Evolutionary conservation across 139 green algal genomes (phyloP).

Genomic region (Tetratostichococcus sp.): DNA sequence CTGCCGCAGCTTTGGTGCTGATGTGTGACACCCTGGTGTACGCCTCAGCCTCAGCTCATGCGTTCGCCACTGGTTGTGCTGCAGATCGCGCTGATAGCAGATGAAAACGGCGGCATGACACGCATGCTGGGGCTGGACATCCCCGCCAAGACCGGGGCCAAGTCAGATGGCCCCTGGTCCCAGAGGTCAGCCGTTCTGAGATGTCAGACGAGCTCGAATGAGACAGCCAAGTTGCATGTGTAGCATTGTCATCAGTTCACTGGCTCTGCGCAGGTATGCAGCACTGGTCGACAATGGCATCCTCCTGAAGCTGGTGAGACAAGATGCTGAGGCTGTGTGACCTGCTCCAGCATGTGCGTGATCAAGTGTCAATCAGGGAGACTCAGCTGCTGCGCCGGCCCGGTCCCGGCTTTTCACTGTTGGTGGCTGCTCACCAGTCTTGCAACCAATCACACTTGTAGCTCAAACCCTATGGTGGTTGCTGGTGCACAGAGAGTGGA

Average conservation of each 20-base stretch:
- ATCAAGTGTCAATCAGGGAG: no score
- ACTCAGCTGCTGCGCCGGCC: no score
- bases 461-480: neutral
- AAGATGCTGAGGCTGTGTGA: neutral
- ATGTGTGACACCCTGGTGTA: no score
- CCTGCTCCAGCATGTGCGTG: neutral
- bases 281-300: conserved; percentile 36
- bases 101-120: conserved; percentile 25
- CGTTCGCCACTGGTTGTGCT: neutral
- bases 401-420: no score
- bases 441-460: no score
- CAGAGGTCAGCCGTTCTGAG: neutral
- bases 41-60: no score
- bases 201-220: no score
- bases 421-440: no score
- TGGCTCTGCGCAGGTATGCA: conserved; percentile 19
- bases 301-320: conserved; percentile 39
- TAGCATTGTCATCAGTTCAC: neutral
- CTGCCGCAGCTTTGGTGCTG: no score
- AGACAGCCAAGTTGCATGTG: no score
- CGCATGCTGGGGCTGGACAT: conserved; percentile 36
- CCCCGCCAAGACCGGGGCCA: neutral
- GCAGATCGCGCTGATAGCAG: conserved; percentile 14
- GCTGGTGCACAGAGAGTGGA: conserved; percentile 19
- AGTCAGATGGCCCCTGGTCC: neutral